Percentiles rank a stretch among this genome's conserved stretches.
Evolutionary conservation across 148 eudicot species (phyloP).

Genomic region (Fallopia convolvulus): DNA sequence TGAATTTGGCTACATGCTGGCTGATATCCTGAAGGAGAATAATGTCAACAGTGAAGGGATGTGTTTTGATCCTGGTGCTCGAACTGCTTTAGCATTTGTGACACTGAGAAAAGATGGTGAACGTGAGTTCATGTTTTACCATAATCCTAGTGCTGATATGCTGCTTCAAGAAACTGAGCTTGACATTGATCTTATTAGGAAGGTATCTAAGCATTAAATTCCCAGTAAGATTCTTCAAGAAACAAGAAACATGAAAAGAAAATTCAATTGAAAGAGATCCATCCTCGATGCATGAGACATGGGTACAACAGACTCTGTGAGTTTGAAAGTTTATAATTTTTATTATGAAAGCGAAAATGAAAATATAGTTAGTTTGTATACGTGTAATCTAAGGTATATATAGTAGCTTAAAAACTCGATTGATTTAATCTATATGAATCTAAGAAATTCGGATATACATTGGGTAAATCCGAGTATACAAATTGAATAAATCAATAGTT

Average conservation of each 20-base stretch:
- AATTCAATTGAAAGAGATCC: background rate
- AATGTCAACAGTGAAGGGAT: slow-evolving; percentile 85
- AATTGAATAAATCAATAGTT: too few relatives aligned
- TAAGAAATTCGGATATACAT: too few relatives aligned
- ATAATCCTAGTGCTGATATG: slow-evolving; percentile 99
- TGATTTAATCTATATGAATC: too few relatives aligned
- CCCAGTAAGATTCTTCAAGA: background rate
- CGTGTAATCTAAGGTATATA: too few relatives aligned
- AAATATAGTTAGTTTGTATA: too few relatives aligned
- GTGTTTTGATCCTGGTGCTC: slow-evolving; percentile 95
- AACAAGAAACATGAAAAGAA: background rate
- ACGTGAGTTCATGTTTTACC: slow-evolving; percentile 98
- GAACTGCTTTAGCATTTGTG: slow-evolving; percentile 98
- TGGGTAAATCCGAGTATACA: too few relatives aligned
- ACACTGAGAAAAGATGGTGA: slow-evolving; percentile 89
- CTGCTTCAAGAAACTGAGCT: slow-evolving; percentile 85
- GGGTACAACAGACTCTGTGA: too few relatives aligned
- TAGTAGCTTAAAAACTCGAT: too few relatives aligned
- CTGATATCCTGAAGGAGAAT: slow-evolving; percentile 79
- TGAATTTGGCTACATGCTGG: slow-evolving; percentile 99
- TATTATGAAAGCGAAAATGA: too few relatives aligned
- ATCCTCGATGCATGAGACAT: too few relatives aligned
- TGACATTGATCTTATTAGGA: slow-evolving; percentile 71
- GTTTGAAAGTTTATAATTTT: too few relatives aligned
- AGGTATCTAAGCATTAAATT: slow-evolving; percentile 33